Percentiles rank a stretch among this genome's conserved stretches.
Conservation (phyloP, 2,329 filamentous ascomycete genomes). For the Fusarium oxysporum region DNA sequence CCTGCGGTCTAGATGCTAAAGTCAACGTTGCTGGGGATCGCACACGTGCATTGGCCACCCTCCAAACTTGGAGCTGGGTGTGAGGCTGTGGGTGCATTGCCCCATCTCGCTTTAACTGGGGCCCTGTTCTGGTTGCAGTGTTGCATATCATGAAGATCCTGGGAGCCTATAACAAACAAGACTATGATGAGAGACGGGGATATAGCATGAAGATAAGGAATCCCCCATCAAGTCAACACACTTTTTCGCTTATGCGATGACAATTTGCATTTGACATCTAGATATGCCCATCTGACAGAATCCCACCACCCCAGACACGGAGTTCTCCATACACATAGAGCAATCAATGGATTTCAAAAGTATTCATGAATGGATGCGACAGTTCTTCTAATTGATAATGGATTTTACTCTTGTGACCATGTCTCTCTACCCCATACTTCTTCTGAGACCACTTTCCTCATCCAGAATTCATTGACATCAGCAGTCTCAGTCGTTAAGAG, state of each 20-base stretch:
- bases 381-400: slow-evolving; percentile 30
- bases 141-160: slow-evolving; percentile 31
- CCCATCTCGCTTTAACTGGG: slow-evolving; percentile 18
- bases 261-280: not conserved
- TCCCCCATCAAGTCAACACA: not conserved
- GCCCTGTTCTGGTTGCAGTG: slow-evolving; percentile 13
- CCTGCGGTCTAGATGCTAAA: not conserved
- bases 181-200: slow-evolving; percentile 26
- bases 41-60: slow-evolving; percentile 20
- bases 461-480: slow-evolving; percentile 1
- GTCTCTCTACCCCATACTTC: slow-evolving; percentile 3
- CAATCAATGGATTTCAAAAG: not conserved
- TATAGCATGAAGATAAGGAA: not conserved
- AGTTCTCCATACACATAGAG: not conserved
- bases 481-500: slow-evolving; percentile 20
- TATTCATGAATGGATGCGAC: not conserved
- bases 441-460: slow-evolving; percentile 26
- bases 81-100: slow-evolving; percentile 22
- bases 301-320: not conserved
- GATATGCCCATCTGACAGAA: not conserved
- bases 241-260: slow-evolving; percentile 3
- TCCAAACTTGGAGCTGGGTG: slow-evolving; percentile 12
- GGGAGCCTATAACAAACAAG: slow-evolving; percentile 22
- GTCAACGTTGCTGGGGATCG: slow-evolving; percentile 6
- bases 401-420: slow-evolving; percentile 13